A percentile compares a stretch with the other conserved stretches of the same genome.
phyloP scores from a whole-genome alignment of 2,329 filamentous ascomycete genomes.

The Ustilaginoidea virens region DNA sequence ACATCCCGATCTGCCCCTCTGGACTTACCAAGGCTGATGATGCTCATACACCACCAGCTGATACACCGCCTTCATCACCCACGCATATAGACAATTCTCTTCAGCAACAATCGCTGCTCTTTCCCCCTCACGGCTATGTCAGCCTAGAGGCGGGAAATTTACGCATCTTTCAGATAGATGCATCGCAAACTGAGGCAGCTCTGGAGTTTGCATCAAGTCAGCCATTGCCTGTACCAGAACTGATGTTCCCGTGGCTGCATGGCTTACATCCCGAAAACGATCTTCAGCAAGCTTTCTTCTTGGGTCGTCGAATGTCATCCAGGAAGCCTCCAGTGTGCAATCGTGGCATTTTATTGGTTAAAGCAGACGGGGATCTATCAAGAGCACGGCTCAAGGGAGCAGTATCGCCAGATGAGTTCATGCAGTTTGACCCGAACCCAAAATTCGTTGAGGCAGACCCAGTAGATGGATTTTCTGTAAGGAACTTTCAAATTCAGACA shows the following conservation, averaged over 20 bases:
- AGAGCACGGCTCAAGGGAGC: constrained; percentile 72
- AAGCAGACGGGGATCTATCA: constrained; percentile 68
- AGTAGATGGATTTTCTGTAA: constrained; percentile 78
- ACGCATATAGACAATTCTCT: constrained; percentile 32
- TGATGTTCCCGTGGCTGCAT: constrained; percentile 93
- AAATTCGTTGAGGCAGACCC: constrained; percentile 77
- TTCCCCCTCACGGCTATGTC: constrained; percentile 53
- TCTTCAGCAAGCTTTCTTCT: constrained; percentile 81
- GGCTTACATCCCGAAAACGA: constrained; percentile 81
- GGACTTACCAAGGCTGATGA: constrained; percentile 45
- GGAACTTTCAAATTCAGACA: constrained; percentile 93
- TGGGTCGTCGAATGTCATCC: constrained; percentile 55
- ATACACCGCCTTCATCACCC: constrained; percentile 52
- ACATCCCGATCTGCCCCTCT: constrained; percentile 77
- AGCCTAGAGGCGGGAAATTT: constrained; percentile 34
- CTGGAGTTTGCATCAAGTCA: constrained; percentile 64
- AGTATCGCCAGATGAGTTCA: constrained; percentile 64
- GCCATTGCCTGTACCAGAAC: constrained; percentile 67
- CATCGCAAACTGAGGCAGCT: constrained; percentile 52
- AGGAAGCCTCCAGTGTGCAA: constrained; percentile 57
- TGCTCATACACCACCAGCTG: constrained; percentile 45
- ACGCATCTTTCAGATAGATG: constrained; percentile 58
- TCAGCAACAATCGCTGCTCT: constrained; percentile 53
- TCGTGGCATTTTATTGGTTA: constrained; percentile 71
- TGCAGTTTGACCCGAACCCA: constrained; percentile 34